Percentiles rank a stretch among this genome's conserved stretches.
phyloP scores from a whole-genome alignment of 2,329 filamentous ascomycete species.

The Periconia sp. region DNA sequence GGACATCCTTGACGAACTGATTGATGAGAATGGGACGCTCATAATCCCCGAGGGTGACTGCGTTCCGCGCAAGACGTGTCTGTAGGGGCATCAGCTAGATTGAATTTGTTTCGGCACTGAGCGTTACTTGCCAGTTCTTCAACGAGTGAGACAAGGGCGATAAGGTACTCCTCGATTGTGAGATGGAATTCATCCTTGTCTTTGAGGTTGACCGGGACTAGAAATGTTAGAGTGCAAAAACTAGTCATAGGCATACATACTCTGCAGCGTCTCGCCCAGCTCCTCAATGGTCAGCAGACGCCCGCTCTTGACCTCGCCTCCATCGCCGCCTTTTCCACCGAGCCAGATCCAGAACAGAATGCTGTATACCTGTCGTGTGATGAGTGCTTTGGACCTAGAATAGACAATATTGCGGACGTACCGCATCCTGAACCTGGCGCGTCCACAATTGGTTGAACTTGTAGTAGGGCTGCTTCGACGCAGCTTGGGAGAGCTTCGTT shows the following conservation, averaged over 20 bases:
- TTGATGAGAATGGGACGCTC: slow-evolving; percentile 85
- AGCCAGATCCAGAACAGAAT: slow-evolving; percentile 76
- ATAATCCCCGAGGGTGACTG: slow-evolving; percentile 90
- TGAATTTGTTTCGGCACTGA: too few species aligned
- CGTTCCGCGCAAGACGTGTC: slow-evolving; percentile 89
- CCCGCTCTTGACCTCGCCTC: slow-evolving; percentile 60
- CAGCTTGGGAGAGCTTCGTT: slow-evolving; percentile 70
- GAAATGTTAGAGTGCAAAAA: slow-evolving; percentile 12
- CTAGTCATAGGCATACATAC: slow-evolving; percentile 53
- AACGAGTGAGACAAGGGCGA: slow-evolving; percentile 83
- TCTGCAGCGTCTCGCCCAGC: slow-evolving; percentile 76
- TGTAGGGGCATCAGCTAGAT: slow-evolving; percentile 34
- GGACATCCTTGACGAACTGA: slow-evolving; percentile 91
- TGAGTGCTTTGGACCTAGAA: slow-evolving; percentile 4
- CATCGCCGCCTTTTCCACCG: slow-evolving; percentile 68
- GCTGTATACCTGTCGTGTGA: slow-evolving; percentile 56
- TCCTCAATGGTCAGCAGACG: slow-evolving; percentile 87
- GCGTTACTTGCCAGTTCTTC: slow-evolving; percentile 74
- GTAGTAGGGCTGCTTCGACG: slow-evolving; percentile 93
- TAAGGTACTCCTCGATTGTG: slow-evolving; percentile 95
- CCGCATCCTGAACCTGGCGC: slow-evolving; percentile 80
- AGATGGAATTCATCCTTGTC: slow-evolving; percentile 90
- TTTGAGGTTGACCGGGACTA: slow-evolving; percentile 91
- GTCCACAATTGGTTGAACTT: slow-evolving; percentile 94
- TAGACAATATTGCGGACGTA: slow-evolving; percentile 50